A percentile compares a stretch with the other conserved stretches of the same genome.
phyloP scores from a whole-genome alignment of 345 rosid genomes.

The Melaleuca quinquenervia region DNA sequence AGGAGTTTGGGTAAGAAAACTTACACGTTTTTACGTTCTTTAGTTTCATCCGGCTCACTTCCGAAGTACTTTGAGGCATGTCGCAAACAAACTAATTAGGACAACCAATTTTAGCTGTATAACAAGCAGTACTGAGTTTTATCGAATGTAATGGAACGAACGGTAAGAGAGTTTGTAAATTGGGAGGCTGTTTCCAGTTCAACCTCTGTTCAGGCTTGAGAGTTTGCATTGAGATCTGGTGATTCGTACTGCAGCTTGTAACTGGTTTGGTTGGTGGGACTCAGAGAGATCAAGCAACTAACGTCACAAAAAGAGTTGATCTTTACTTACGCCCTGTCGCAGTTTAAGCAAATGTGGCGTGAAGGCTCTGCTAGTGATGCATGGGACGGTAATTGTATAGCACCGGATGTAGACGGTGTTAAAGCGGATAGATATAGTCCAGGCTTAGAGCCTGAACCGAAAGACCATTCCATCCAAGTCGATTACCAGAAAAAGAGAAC shows the following conservation, averaged over 20 bases:
- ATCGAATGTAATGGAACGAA: background rate
- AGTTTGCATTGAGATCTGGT: background rate
- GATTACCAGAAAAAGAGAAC: background rate
- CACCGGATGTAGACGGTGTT: background rate
- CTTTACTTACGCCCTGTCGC: background rate
- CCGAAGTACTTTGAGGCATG: background rate
- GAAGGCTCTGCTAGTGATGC: background rate
- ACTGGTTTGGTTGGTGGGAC: background rate
- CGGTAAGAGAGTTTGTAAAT: background rate
- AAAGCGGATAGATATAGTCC: background rate
- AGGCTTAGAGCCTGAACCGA: background rate
- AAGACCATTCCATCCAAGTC: background rate
- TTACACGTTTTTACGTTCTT: background rate
- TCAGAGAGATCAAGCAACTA: background rate
- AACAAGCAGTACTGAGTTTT: background rate
- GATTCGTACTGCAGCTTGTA: background rate
- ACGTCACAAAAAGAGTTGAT: background rate
- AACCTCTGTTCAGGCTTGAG: background rate
- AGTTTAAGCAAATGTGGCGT: background rate
- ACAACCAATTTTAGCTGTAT: background rate
- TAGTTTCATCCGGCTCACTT: background rate
- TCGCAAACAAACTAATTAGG: background rate
- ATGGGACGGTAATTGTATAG: background rate
- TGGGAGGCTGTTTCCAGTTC: background rate
- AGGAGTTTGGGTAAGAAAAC: constrained; percentile 46